phyloP scores from a whole-genome alignment of 495 filamentous ascomycete genomes.

The Annulohypoxylon nitens region DNA sequence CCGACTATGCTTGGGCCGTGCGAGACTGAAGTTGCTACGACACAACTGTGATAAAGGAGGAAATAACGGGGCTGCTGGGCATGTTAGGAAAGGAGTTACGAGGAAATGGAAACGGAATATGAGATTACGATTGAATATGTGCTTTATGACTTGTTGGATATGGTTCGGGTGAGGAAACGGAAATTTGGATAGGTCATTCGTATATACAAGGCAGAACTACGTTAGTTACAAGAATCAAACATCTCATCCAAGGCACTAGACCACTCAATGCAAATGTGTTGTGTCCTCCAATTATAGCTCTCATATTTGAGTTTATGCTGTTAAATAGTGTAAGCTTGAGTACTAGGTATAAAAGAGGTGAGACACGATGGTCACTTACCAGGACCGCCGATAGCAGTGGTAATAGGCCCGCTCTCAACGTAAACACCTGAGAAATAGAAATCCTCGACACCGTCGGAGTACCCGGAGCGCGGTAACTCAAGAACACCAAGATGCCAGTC shows the following conservation, averaged over 20 bases:
- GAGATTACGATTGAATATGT: background rate
- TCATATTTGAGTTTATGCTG: slow-evolving; percentile 16
- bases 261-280: background rate
- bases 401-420: slow-evolving; percentile 73
- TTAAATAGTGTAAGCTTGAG: slow-evolving; percentile 7
- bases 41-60: background rate
- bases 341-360: background rate
- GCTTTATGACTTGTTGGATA: background rate
- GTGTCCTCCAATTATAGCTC: background rate
- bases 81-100: background rate
- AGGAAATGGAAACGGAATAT: background rate
- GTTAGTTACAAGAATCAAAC: slow-evolving; percentile 31
- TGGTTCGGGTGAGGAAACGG: background rate
- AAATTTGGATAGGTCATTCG: background rate
- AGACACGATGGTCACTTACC: slow-evolving; percentile 23
- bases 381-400: slow-evolving; percentile 68
- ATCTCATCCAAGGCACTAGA: background rate
- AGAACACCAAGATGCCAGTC: slow-evolving; percentile 83
- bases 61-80: background rate
- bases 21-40: background rate
- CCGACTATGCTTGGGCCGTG: slow-evolving; percentile 47
- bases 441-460: slow-evolving; percentile 68
- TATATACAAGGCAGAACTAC: slow-evolving; percentile 37
- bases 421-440: slow-evolving; percentile 81
- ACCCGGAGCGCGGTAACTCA: slow-evolving; percentile 70